Conservation (phyloP, 176 grass and related monocot species). For the Zea mays region Zm-B73-REFERENCE-NAM-5.0 NC_050098.1:2683001-2683500, state of each 20-base stretch:
- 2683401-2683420: slow-evolving; percentile 82
- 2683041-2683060: not conserved
- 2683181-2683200: slow-evolving; percentile 39
- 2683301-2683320: slow-evolving; percentile 88
- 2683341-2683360: slow-evolving; percentile 93
- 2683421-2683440: slow-evolving; percentile 87
- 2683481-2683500: not conserved
- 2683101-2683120: slow-evolving; percentile 88
- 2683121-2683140: slow-evolving; percentile 62
- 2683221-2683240: slow-evolving; percentile 10
- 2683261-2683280: slow-evolving; percentile 85
- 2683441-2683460: slow-evolving; percentile 9
- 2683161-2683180: slow-evolving; percentile 41
- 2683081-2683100: slow-evolving; percentile 38
- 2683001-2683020: not conserved
- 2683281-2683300: slow-evolving; percentile 76
- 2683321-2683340: slow-evolving; percentile 94
- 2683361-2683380: slow-evolving; percentile 82
- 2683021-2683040: slow-evolving; percentile 23
- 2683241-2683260: slow-evolving; percentile 41
- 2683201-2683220: slow-evolving; percentile 9
- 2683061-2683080: not conserved
- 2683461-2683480: slow-evolving; percentile 47
- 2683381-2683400: slow-evolving; percentile 98
- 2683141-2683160: slow-evolving; percentile 69